Base-by-base conservation (phyloP, 164 flowering plant genomes). In the Kingdonia uniflora region DNA sequence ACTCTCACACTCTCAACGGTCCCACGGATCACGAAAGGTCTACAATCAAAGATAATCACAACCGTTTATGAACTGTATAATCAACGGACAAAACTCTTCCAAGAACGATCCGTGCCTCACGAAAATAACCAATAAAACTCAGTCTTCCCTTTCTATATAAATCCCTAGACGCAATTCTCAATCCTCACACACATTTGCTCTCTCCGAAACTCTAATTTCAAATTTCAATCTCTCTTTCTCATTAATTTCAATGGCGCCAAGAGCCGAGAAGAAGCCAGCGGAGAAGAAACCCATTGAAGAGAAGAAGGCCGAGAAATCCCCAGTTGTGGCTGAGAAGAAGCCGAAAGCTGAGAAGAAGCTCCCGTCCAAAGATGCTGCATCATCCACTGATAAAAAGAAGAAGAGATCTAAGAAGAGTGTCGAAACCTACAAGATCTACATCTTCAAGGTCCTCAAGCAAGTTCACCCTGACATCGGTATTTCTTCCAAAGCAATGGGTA, bases 371-470 rank as follows among this genome's bases (percentile, higher is more conserved):
- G 64, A 65, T 22, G 68, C 60, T 14, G 60, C 51, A 16, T 56
- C 42, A 1, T 42, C 55, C 22, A 57, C 43, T 2, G 48, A 65
- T 40, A 65, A 65, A 60, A 66, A 66, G 62, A 66, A 56, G 70
- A 66, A 51, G 70, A 14, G 42, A 14, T 12, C 15, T 25, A 61
- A 61, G 65, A 66, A 61, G 66, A 45, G 54, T 41, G 33, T 15
- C 0, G 70, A 66, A 45, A 66, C 70, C 19, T 66, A 66, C 55
- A 66, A 57, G 55, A 66, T 66, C 49, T 66, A 66, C 65, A 56
- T 66, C 37, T 66, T 66, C 57, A 66, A 66, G 59, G 70, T 66
- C 8, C 12, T 61, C 44, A 55, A 65, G 52, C 68, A 59, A 41
- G 68, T 65, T 6, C 68, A 65, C 14, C 68, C 68, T 0, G 64